phyloP scores from a whole-genome alignment of 2,329 filamentous ascomycete genomes.

The Colletotrichum australisinense region DNA sequence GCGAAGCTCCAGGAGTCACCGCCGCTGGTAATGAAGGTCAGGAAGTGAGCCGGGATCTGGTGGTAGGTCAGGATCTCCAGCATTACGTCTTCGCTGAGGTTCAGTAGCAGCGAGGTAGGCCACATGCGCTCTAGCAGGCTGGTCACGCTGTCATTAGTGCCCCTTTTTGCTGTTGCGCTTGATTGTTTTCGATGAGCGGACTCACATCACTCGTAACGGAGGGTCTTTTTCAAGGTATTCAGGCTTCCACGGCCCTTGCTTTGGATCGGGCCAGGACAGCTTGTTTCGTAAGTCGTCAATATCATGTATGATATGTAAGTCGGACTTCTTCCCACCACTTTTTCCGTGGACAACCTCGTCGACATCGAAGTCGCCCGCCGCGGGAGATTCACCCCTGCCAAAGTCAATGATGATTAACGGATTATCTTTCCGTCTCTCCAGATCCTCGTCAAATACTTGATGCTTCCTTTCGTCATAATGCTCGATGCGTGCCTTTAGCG shows the following conservation, averaged over 20 bases:
- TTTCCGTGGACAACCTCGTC: neutral
- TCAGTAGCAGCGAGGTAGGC: slow-evolving; percentile 17
- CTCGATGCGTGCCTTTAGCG: neutral
- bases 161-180: no score
- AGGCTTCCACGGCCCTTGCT: neutral
- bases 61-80: slow-evolving; percentile 24
- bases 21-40: slow-evolving; percentile 12
- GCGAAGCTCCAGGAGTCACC: slow-evolving; percentile 18
- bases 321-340: neutral
- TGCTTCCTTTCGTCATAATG: slow-evolving; percentile 12
- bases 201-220: slow-evolving; percentile 20
- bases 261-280: slow-evolving; percentile 3
- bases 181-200: neutral
- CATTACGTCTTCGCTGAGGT: slow-evolving; percentile 16
- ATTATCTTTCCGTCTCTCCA: neutral
- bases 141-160: neutral
- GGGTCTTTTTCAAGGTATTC: neutral
- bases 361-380: neutral
- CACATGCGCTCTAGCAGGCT: slow-evolving; percentile 19
- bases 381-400: neutral
- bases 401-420: slow-evolving; percentile 24
- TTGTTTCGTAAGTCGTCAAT: slow-evolving; percentile 7
- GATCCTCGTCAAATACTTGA: neutral
- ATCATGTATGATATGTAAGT: slow-evolving; percentile 1
- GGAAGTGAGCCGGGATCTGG: slow-evolving; percentile 11